These are phyloP conservation scores for Nothopassalora personata DNA, from an alignment of 2,329 filamentous ascomycete genomes.

Conservation along the genomic window DNA sequence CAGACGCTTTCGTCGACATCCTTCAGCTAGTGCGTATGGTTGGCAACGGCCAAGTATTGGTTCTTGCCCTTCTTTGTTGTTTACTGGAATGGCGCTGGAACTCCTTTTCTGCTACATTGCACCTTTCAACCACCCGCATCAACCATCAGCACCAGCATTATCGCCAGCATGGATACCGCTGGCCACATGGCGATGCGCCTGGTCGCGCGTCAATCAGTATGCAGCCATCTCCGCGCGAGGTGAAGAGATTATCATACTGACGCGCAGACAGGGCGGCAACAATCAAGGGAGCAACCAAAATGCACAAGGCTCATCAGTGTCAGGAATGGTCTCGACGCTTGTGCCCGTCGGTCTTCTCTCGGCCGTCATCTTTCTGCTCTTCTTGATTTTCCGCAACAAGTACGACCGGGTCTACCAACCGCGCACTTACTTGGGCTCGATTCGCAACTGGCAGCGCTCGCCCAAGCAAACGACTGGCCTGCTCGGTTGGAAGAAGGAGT, in stretches of 20 bases:
- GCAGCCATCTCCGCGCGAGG: neutral
- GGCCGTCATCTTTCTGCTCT: slow-evolving; percentile 40
- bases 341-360: slow-evolving; percentile 44
- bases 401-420: slow-evolving; percentile 37
- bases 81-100: neutral
- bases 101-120: neutral
- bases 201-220: neutral
- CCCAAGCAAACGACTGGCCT: slow-evolving; percentile 42
- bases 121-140: neutral
- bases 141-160: neutral
- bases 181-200: neutral
- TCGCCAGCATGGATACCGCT: neutral
- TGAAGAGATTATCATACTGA: neutral
- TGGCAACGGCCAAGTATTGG: neutral
- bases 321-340: slow-evolving; percentile 45
- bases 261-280: neutral
- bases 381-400: slow-evolving; percentile 43
- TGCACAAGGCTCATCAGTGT: slow-evolving; percentile 40
- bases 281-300: slow-evolving; percentile 4
- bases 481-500: slow-evolving; percentile 47
- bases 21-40: neutral
- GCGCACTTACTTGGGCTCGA: slow-evolving; percentile 23
- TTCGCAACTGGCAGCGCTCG: slow-evolving; percentile 40
- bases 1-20: neutral
- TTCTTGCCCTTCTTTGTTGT: neutral